phyloP scores from a whole-genome alignment of 2,329 filamentous ascomycete genomes.

The Ophiostoma ulmi region DNA sequence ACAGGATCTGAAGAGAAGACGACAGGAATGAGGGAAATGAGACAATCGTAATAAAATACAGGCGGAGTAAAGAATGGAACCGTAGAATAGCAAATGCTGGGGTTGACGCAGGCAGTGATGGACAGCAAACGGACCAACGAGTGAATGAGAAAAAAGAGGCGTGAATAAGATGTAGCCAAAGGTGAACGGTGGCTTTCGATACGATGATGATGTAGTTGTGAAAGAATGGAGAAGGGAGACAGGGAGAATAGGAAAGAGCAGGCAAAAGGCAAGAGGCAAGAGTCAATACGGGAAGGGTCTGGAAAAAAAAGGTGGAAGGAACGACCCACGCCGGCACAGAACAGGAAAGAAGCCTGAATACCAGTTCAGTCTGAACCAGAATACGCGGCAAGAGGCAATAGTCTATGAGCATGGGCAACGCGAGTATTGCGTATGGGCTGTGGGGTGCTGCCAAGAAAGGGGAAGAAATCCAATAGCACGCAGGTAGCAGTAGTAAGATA shows the following conservation, averaged over 20 bases:
- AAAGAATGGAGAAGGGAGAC: not conserved
- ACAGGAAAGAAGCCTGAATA: constrained; percentile 8
- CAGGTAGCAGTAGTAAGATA: not conserved
- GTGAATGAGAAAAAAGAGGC: not conserved
- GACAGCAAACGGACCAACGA: not conserved
- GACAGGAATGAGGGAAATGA: not conserved
- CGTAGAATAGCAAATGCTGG: constrained; percentile 2
- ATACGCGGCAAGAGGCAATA: constrained; percentile 21
- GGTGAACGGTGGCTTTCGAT: not conserved
- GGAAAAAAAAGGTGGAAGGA: constrained; percentile 1
- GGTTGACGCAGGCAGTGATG: constrained; percentile 8
- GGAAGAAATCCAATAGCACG: constrained; percentile 16
- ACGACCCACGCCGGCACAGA: constrained; percentile 1
- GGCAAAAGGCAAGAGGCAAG: no score
- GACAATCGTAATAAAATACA: not conserved
- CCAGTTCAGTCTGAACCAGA: constrained; percentile 7
- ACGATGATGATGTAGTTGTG: not conserved
- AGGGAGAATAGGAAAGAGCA: constrained; percentile 7
- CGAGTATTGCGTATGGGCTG: constrained; percentile 7
- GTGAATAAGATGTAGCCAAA: not conserved
- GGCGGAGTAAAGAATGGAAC: constrained; percentile 12
- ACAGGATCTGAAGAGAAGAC: not conserved
- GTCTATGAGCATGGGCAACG: constrained; percentile 1
- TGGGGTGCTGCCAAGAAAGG: constrained; percentile 18
- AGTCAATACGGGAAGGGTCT: not conserved